Conservation (phyloP, 225 moss, liverwort and hornwort genomes). For the Neckera pumila region DNA sequence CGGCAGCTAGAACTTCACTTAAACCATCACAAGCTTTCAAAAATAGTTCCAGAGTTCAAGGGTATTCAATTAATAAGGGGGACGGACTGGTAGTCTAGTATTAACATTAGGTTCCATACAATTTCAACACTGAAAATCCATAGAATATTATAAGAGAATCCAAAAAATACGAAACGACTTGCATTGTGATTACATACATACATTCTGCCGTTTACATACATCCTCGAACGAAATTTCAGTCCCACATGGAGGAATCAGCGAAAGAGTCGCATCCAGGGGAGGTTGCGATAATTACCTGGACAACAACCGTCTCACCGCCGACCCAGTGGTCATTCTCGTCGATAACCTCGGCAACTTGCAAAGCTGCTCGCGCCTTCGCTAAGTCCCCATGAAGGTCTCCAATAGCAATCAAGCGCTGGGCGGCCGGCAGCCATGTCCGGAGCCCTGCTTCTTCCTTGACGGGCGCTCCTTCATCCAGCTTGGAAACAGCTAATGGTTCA, state of each 20-base stretch:
- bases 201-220: too few relatives aligned
- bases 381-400: slow-evolving; percentile 87
- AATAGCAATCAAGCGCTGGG: slow-evolving; percentile 70
- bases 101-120: neutral
- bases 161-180: neutral
- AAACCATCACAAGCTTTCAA: neutral
- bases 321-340: slow-evolving; percentile 65
- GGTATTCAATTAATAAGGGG: neutral
- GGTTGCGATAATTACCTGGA: slow-evolving; percentile 38
- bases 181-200: neutral
- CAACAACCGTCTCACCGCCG: slow-evolving; percentile 79
- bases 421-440: slow-evolving; percentile 46
- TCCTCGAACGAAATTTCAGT: neutral
- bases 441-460: neutral
- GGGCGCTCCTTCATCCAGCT: neutral
- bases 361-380: slow-evolving; percentile 57
- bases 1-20: neutral
- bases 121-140: neutral
- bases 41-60: neutral
- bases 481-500: neutral
- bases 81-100: neutral
- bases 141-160: neutral
- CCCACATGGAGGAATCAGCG: neutral
- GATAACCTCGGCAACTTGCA: slow-evolving; percentile 67
- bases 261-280: neutral